Evolutionary conservation across 306 rosid genomes (phyloP).

Genomic region (Acacia acuminata): DNA sequence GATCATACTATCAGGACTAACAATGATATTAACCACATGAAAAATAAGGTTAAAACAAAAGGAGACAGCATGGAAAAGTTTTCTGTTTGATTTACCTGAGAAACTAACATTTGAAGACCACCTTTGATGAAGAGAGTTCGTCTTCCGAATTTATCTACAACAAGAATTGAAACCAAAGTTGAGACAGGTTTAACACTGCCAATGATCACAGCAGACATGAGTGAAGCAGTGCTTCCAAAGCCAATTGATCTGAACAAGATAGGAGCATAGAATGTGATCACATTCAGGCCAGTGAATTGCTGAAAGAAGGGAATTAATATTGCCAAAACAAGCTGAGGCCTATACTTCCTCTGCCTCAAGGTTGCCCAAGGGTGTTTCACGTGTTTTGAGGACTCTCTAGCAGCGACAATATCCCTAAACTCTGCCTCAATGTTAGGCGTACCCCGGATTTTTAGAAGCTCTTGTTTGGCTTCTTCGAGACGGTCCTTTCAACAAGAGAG

Average conservation of each 20-base stretch:
- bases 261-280: constrained; percentile 81
- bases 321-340: constrained; percentile 71
- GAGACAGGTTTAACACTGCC: constrained; percentile 52
- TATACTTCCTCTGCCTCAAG: constrained; percentile 50
- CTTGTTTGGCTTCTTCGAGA: constrained; percentile 44
- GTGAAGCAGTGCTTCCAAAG: constrained; percentile 63
- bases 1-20: no score
- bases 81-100: constrained; percentile 48
- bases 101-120: constrained; percentile 70
- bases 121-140: constrained; percentile 73
- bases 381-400: constrained; percentile 50
- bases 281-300: constrained; percentile 81
- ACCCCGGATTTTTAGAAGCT: constrained; percentile 54
- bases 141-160: constrained; percentile 71
- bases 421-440: constrained; percentile 58
- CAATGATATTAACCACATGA: no score
- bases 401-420: constrained; percentile 53
- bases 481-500: constrained; percentile 58
- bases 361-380: constrained; percentile 64
- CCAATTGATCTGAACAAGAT: constrained; percentile 79
- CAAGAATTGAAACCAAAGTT: constrained; percentile 46
- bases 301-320: constrained; percentile 73
- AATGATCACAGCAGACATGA: constrained; percentile 66
- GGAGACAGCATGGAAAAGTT: not conserved
- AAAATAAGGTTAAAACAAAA: not conserved